These are phyloP conservation scores for Pterocarpus macrocarpus DNA, from an alignment of 306 rosid species.

Conservation along the genomic window DNA sequence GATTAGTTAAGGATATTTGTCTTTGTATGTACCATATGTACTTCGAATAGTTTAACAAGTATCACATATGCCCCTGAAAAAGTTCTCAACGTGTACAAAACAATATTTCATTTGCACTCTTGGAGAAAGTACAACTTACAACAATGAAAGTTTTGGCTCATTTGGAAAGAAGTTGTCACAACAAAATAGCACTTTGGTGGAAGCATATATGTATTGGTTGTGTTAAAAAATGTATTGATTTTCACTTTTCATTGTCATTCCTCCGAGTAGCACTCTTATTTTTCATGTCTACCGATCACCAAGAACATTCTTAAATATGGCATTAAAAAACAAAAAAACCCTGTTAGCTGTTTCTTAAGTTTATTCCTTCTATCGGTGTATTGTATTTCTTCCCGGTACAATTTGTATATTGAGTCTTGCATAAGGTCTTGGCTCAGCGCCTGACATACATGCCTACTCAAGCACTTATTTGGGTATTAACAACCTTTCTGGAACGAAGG, in stretches of 20 bases:
- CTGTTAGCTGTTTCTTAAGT: not conserved
- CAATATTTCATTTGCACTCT: slow-evolving; percentile 9
- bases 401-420: not conserved
- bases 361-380: not conserved
- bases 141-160: not conserved
- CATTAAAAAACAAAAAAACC: not conserved
- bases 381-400: not conserved
- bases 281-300: slow-evolving; percentile 4
- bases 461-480: not conserved
- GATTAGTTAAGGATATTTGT: slow-evolving; percentile 9
- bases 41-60: not conserved
- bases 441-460: not conserved
- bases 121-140: not conserved
- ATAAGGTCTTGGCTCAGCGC: not conserved
- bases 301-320: not conserved
- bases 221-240: not conserved
- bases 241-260: not conserved
- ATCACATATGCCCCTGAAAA: not conserved
- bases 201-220: not conserved
- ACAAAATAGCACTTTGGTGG: not conserved
- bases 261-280: not conserved
- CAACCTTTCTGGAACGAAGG: not conserved
- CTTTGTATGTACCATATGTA: not conserved
- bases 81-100: not conserved
- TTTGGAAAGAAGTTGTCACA: not conserved